These are phyloP conservation scores for Komagataella phaffii DNA, from an alignment of 805 yeast species.

Conservation along the genomic window DNA sequence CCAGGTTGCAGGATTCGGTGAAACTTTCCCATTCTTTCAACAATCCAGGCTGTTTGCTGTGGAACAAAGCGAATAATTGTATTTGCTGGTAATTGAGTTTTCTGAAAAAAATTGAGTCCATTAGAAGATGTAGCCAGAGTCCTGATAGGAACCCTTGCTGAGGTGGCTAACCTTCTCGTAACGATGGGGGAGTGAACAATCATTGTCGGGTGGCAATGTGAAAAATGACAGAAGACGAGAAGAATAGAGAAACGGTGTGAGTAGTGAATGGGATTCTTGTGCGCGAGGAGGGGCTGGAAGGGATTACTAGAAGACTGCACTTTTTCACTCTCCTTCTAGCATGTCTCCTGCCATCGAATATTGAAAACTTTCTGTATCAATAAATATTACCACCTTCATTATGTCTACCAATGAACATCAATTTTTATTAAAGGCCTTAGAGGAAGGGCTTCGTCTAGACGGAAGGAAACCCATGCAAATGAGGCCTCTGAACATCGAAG, in stretches of 20 bases:
- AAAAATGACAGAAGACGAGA: background rate
- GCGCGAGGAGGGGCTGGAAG: background rate
- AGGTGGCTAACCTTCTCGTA: background rate
- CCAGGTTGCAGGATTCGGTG: constrained; percentile 62
- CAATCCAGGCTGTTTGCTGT: constrained; percentile 85
- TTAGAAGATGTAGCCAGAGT: background rate
- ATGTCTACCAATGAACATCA: constrained; percentile 49
- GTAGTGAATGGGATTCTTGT: background rate
- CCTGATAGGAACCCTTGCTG: background rate
- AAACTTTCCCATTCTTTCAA: constrained; percentile 84
- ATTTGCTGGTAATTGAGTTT: constrained; percentile 55
- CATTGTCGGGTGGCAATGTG: background rate
- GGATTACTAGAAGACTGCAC: background rate
- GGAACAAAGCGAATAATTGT: constrained; percentile 72
- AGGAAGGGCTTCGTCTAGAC: constrained; percentile 50
- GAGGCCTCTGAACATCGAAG: constrained; percentile 48
- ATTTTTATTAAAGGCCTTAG: constrained; percentile 51
- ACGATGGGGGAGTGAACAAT: background rate
- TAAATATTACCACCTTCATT: constrained; percentile 20
- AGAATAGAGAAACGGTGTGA: background rate
- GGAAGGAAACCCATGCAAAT: constrained; percentile 52
- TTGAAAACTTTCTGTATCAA: constrained; percentile 34
- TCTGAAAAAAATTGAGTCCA: constrained; percentile 41
- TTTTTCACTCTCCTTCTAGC: background rate
- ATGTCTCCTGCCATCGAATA: background rate